A percentile compares a stretch with the other conserved stretches of the same genome.
Conservation (phyloP, 2,329 filamentous ascomycete species). For the Fusarium buxicola region DNA sequence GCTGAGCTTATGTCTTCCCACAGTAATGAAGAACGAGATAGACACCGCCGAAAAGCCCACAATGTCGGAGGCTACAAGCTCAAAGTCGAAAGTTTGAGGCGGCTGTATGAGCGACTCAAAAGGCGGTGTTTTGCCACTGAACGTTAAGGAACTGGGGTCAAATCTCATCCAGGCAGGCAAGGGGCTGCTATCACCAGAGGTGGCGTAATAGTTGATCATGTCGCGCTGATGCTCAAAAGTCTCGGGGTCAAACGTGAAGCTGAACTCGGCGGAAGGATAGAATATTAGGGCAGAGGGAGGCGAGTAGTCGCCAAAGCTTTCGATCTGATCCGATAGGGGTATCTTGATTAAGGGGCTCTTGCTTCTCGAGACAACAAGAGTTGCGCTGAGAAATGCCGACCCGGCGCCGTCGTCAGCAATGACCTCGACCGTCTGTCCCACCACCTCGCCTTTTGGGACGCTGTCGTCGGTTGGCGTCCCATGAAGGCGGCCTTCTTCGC, state of each 20-base stretch:
- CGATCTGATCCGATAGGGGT: slow-evolving; percentile 69
- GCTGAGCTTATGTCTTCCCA: slow-evolving; percentile 76
- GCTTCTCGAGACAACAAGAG: slow-evolving; percentile 74
- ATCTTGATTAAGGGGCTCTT: slow-evolving; percentile 64
- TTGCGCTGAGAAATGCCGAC: slow-evolving; percentile 72
- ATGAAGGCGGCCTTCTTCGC: slow-evolving; percentile 70
- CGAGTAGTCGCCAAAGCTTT: slow-evolving; percentile 68
- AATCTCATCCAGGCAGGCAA: slow-evolving; percentile 89
- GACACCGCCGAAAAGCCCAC: slow-evolving; percentile 78
- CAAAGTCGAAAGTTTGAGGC: slow-evolving; percentile 78
- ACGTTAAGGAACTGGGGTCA: slow-evolving; percentile 70
- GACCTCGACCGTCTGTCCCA: slow-evolving; percentile 72
- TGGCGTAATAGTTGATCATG: slow-evolving; percentile 78
- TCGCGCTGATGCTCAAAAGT: slow-evolving; percentile 71
- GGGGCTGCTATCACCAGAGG: slow-evolving; percentile 81
- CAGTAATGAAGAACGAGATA: slow-evolving; percentile 75
- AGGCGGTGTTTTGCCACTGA: slow-evolving; percentile 77
- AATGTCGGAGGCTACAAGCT: slow-evolving; percentile 82
- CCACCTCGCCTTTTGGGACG: slow-evolving; percentile 62
- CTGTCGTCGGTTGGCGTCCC: slow-evolving; percentile 73
- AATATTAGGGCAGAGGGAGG: slow-evolving; percentile 69
- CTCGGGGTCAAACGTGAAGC: slow-evolving; percentile 63
- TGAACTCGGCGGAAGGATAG: slow-evolving; percentile 65
- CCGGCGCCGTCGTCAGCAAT: slow-evolving; percentile 76
- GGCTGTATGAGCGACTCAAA: slow-evolving; percentile 71